Conservation (phyloP, 2,329 filamentous ascomycete species). For the Colletotrichum magnum region DNA sequence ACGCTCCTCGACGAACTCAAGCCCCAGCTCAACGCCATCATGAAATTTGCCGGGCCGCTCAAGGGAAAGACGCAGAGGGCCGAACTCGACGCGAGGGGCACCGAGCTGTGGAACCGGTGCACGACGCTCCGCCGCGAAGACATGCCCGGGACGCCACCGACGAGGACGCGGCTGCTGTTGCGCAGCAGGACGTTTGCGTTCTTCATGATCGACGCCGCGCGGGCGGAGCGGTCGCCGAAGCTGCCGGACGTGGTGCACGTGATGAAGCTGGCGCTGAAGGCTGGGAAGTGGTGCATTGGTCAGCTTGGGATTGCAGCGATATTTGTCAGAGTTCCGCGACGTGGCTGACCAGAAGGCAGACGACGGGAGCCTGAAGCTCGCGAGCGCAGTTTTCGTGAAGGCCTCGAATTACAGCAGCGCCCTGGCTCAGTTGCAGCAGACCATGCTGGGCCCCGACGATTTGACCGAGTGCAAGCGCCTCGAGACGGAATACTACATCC, state of each 20-base stretch:
- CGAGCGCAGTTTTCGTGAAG: slow-evolving; percentile 73
- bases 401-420: slow-evolving; percentile 69
- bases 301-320: slow-evolving; percentile 43
- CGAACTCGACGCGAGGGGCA: slow-evolving; percentile 69
- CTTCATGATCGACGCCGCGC: slow-evolving; percentile 73
- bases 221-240: slow-evolving; percentile 47
- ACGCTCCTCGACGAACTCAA: slow-evolving; percentile 49
- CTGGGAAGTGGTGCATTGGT: slow-evolving; percentile 75
- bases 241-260: slow-evolving; percentile 66
- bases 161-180: slow-evolving; percentile 51
- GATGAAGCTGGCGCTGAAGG: slow-evolving; percentile 77
- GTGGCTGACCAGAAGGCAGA: slow-evolving; percentile 52
- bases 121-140: slow-evolving; percentile 63
- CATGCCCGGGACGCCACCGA: slow-evolving; percentile 42
- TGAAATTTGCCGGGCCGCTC: background rate
- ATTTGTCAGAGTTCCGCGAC: no score
- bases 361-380: slow-evolving; percentile 69
- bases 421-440: slow-evolving; percentile 49
- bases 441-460: slow-evolving; percentile 48
- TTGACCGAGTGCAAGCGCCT: slow-evolving; percentile 53
- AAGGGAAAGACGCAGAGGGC: slow-evolving; percentile 27
- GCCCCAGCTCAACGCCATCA: slow-evolving; percentile 33
- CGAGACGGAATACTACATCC: slow-evolving; percentile 73
- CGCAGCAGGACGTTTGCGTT: slow-evolving; percentile 72
- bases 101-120: slow-evolving; percentile 77